Base-by-base conservation (phyloP, 176 grass and related monocot species). In the Rhynchospora pubera region DNA sequence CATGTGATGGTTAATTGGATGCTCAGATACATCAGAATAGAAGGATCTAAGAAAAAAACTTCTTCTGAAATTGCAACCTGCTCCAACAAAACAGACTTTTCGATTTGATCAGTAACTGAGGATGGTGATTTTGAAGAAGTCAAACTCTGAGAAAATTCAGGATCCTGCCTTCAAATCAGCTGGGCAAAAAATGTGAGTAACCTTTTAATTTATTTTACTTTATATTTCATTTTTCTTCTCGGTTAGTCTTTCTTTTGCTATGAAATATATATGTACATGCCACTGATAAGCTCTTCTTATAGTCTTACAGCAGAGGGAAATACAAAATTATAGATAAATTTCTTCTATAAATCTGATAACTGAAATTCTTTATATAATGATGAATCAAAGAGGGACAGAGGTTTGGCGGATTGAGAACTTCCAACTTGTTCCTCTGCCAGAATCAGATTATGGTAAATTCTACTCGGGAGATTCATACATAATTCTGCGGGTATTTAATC, bases 331-430 rank as follows among this genome's bases (percentile, higher is more conserved):
- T 44, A 5, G 65, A 64, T 15, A 51, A 50, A 52, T 46, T 16
- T 21, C 18, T 18, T 44, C 7, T 53, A 24, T 79, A n/a, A 55
- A 50, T 58, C 57, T 63, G 57, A 6, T 62, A 84, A 24, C 0
- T 47, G 10, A 45, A 72, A 72, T 63, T 62, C 24, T 28, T 78
- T 71, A 5, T 45, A 85, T 85, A 82, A 65, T 59, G n/a, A n/a
- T n/a, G 42, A 58, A 19, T 78, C 28, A 22, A 60, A 89, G 87
- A 68, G 87, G 87, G 71, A 82, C 16, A 21, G 87, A 89, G 69
- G 85, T 89, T 28, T 89, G 87, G 87, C 83, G 83, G 50, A 85
- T 89, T 83, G 87, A 89, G 79, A 89, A 89, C 78, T 89, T 89
- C 39, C 83, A 89, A 18, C 87, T 79, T 59, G 83, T 85, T 67